phyloP scores from a whole-genome alignment of 2,329 filamentous ascomycete species.

The Aspergillus proliferans region DNA sequence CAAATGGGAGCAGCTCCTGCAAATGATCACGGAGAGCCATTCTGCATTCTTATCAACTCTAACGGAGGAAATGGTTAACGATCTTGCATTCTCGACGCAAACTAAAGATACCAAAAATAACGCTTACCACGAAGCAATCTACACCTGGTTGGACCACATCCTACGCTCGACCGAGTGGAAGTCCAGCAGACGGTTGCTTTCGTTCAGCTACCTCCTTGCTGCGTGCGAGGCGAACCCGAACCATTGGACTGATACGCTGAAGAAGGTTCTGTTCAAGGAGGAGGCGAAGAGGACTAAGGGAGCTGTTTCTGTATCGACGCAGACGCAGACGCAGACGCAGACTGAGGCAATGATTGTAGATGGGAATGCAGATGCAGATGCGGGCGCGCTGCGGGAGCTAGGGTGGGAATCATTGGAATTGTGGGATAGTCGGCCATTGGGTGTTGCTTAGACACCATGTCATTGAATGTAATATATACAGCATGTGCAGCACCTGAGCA shows the following conservation, averaged over 20 bases:
- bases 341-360: not conserved
- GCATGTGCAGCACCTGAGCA: too few relatives aligned
- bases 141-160: constrained; percentile 47
- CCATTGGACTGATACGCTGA: constrained; percentile 24
- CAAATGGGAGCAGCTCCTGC: constrained; percentile 32
- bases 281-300: not conserved
- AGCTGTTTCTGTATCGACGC: not conserved
- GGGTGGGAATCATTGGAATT: constrained; percentile 25
- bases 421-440: constrained; percentile 30
- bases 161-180: constrained; percentile 35
- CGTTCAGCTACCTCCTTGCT: constrained; percentile 27
- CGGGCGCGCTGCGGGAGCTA: constrained; percentile 17
- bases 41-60: constrained; percentile 34
- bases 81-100: constrained; percentile 23
- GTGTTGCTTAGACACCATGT: constrained; percentile 18
- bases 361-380: constrained; percentile 1
- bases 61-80: constrained; percentile 31
- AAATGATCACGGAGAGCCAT: constrained; percentile 29
- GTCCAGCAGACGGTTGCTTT: constrained; percentile 20
- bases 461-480: not conserved
- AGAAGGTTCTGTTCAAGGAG: constrained; percentile 8
- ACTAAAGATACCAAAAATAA: constrained; percentile 17
- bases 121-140: constrained; percentile 38
- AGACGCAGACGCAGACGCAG: not conserved
- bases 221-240: constrained; percentile 28